Evolutionary conservation across 306 rosid genomes (phyloP).

Genomic region (Prunus mongolica): DNA sequence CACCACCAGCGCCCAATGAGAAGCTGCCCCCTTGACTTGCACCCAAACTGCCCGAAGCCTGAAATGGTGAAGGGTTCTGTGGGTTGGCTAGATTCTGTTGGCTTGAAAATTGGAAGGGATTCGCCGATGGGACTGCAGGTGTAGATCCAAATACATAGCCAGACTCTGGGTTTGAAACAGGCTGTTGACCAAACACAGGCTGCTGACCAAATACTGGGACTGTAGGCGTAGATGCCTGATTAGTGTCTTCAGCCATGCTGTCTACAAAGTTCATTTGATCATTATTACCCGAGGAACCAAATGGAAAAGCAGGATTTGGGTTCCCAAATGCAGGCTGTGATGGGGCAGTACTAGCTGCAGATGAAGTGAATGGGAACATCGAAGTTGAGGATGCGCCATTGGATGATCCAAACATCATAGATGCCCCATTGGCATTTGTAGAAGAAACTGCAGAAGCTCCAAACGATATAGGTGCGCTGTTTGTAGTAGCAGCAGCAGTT

Average conservation of each 20-base stretch:
- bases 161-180: conserved; percentile 38
- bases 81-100: conserved; percentile 47
- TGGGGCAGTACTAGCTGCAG: conserved; percentile 33
- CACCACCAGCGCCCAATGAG: conserved; percentile 76
- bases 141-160: conserved; percentile 53
- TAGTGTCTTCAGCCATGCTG: conserved; percentile 88
- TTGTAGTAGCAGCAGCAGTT: too few species aligned
- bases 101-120: conserved; percentile 55
- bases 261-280: conserved; percentile 82
- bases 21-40: conserved; percentile 58
- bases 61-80: conserved; percentile 67
- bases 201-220: conserved; percentile 32
- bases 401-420: conserved; percentile 46
- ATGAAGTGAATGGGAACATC: conserved; percentile 53
- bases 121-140: conserved; percentile 33
- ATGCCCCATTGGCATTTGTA: conserved; percentile 31
- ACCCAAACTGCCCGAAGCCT: conserved; percentile 67
- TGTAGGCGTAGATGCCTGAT: conserved; percentile 40
- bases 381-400: conserved; percentile 45
- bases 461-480: neutral
- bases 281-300: conserved; percentile 48
- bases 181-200: conserved; percentile 53
- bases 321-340: conserved; percentile 60
- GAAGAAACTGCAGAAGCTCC: conserved; percentile 32
- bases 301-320: conserved; percentile 33